phyloP scores from a whole-genome alignment of 345 rosid species.

The Bretschneidera sinensis region DNA sequence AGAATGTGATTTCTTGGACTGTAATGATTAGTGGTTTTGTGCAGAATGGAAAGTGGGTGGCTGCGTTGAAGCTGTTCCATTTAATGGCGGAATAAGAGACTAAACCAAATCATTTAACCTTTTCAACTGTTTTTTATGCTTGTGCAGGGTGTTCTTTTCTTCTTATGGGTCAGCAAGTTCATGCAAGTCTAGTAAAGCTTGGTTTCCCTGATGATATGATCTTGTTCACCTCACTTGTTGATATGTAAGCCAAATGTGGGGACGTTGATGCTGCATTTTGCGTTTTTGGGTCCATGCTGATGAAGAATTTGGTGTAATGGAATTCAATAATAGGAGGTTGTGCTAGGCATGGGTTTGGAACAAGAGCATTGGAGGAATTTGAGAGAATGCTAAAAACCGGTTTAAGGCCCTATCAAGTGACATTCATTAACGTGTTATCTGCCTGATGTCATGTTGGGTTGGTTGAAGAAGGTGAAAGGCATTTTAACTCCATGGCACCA shows the following conservation, averaged over 20 bases:
- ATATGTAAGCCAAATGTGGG: slow-evolving; percentile 63
- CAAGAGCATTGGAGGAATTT: slow-evolving; percentile 33
- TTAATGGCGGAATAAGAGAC: slow-evolving; percentile 38
- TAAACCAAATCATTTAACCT: slow-evolving; percentile 47
- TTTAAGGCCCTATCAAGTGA: slow-evolving; percentile 47
- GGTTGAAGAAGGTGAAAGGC: slow-evolving; percentile 45
- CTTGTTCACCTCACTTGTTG: slow-evolving; percentile 41
- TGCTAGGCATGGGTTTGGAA: slow-evolving; percentile 46
- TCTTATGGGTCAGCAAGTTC: slow-evolving; percentile 45
- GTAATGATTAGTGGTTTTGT: slow-evolving; percentile 59
- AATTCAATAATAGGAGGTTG: slow-evolving; percentile 55
- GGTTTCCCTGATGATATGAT: slow-evolving; percentile 37
- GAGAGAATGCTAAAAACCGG: slow-evolving; percentile 34
- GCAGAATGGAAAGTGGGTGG: slow-evolving; percentile 28
- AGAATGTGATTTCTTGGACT: slow-evolving; percentile 62
- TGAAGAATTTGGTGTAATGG: slow-evolving; percentile 49
- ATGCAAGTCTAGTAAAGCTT: slow-evolving; percentile 35
- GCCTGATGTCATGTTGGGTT: slow-evolving; percentile 56
- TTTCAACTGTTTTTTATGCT: slow-evolving; percentile 45
- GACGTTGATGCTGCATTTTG: slow-evolving; percentile 27
- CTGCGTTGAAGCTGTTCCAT: slow-evolving; percentile 41
- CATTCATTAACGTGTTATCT: slow-evolving; percentile 37
- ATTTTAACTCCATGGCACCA: slow-evolving; percentile 35
- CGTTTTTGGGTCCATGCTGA: slow-evolving; percentile 30
- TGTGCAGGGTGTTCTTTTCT: slow-evolving; percentile 44